Percentiles rank a stretch among this genome's conserved stretches.
These are phyloP conservation scores for Mycosphaerella sp. DNA, from an alignment of 2,329 filamentous ascomycete species.

Conservation along the genomic window DNA sequence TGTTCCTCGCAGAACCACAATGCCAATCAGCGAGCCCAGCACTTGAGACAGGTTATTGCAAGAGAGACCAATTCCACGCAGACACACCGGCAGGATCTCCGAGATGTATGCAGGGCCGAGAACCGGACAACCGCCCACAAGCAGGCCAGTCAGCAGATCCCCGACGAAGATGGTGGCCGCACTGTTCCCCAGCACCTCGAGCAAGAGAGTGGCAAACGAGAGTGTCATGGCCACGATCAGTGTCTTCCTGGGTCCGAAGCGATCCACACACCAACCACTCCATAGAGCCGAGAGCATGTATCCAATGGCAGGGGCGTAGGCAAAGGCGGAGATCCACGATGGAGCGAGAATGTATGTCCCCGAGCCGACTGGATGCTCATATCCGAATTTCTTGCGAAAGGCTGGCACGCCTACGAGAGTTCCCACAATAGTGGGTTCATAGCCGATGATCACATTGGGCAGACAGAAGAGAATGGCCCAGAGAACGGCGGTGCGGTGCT, in stretches of 20 bases:
- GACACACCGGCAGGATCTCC: slow-evolving; percentile 53
- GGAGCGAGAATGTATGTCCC: not conserved
- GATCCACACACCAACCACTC: not conserved
- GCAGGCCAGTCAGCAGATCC: slow-evolving; percentile 52
- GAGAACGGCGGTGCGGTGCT: slow-evolving; percentile 13
- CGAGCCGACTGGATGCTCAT: not conserved
- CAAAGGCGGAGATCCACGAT: slow-evolving; percentile 1
- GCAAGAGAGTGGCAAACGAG: not conserved
- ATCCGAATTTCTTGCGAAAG: not conserved
- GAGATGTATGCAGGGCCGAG: slow-evolving; percentile 54
- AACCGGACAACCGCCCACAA: slow-evolving; percentile 52
- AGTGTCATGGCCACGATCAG: slow-evolving; percentile 41
- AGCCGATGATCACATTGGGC: not conserved
- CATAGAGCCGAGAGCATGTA: not conserved
- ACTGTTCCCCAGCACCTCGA: slow-evolving; percentile 2
- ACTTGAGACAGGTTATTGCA: slow-evolving; percentile 53
- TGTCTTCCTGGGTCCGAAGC: slow-evolving; percentile 46
- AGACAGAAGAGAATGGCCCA: slow-evolving; percentile 5
- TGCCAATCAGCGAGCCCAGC: slow-evolving; percentile 38
- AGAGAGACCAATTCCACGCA: slow-evolving; percentile 52
- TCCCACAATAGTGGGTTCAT: slow-evolving; percentile 1
- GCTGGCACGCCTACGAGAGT: slow-evolving; percentile 3
- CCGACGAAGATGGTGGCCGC: slow-evolving; percentile 39
- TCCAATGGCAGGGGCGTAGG: not conserved
- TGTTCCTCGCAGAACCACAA: slow-evolving; percentile 27